Evolutionary conservation across 164 flowering plant genomes (phyloP).

Genomic region (Vitis riparia): DNA sequence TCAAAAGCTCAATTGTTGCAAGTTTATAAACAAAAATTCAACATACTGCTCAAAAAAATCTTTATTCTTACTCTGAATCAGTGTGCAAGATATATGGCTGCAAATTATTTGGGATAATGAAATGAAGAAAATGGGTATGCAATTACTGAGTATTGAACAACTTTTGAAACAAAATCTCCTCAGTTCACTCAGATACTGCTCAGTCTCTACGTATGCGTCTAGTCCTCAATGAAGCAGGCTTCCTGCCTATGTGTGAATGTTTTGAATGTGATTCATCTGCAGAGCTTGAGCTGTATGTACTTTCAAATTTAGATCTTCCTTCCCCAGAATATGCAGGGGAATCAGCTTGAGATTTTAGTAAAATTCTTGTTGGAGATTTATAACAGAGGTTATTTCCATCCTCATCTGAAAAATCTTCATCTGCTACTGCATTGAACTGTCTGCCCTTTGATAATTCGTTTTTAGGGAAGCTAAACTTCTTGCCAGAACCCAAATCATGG

Average conservation of each 20-base stretch:
- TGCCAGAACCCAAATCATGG: constrained; percentile 3
- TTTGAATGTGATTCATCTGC: not conserved
- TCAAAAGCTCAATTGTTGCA: too few relatives aligned
- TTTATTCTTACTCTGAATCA: too few relatives aligned
- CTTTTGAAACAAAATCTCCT: not conserved
- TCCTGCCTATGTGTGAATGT: constrained; percentile 19
- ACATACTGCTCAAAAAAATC: too few relatives aligned
- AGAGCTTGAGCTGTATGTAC: not conserved
- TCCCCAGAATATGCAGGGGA: not conserved
- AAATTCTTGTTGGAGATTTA: constrained; percentile 3
- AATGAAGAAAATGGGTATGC: too few relatives aligned
- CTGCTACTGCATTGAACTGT: not conserved
- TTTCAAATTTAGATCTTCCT: not conserved
- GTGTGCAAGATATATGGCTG: too few relatives aligned
- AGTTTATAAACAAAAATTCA: too few relatives aligned
- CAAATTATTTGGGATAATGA: too few relatives aligned
- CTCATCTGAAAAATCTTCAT: constrained; percentile 4
- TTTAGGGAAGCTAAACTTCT: constrained; percentile 1
- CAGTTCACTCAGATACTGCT: too few relatives aligned
- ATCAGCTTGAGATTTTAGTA: not conserved
- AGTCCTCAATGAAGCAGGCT: constrained; percentile 50
- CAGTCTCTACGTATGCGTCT: constrained; percentile 14
- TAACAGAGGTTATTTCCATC: not conserved
- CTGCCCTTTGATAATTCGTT: not conserved
- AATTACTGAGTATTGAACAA: too few relatives aligned